Conservation (phyloP, 495 filamentous ascomycete genomes). For the Xylaria nigripes region DNA sequence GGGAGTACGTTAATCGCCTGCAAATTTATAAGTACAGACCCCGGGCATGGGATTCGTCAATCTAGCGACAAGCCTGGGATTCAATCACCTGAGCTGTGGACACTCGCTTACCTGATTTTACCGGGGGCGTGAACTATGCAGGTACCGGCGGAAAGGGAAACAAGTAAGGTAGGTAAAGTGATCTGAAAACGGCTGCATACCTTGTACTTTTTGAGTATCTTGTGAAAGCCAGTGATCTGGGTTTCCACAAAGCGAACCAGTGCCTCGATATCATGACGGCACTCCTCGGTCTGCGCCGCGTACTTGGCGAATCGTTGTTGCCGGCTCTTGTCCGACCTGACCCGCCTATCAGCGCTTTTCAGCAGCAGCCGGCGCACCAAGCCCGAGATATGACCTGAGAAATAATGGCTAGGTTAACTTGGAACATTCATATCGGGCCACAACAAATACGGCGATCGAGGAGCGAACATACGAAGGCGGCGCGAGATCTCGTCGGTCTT, state of each 20-base stretch:
- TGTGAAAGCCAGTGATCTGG: constrained; percentile 58
- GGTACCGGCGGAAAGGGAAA: neutral
- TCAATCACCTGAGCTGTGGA: neutral
- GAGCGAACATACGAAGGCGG: constrained; percentile 43
- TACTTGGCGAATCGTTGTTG: constrained; percentile 42
- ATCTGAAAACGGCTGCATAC: constrained; percentile 15
- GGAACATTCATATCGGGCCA: neutral
- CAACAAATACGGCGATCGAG: neutral
- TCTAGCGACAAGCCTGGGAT: neutral
- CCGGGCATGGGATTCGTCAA: constrained; percentile 8
- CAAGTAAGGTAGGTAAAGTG: neutral
- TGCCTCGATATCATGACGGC: constrained; percentile 53
- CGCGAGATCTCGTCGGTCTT: constrained; percentile 61
- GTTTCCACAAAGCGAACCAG: constrained; percentile 55
- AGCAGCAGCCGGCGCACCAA: constrained; percentile 42
- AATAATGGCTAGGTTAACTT: neutral
- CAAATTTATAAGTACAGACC: neutral
- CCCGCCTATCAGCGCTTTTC: constrained; percentile 30
- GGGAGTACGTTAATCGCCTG: neutral
- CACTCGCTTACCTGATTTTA: no score
- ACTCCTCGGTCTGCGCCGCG: constrained; percentile 36
- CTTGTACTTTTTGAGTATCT: constrained; percentile 69
- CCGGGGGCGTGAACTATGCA: no score
- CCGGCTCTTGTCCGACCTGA: constrained; percentile 29
- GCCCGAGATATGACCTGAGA: constrained; percentile 43